Base-by-base conservation (phyloP, 495 filamentous ascomycete genomes). In the Opeltia flavorubescens region DNA sequence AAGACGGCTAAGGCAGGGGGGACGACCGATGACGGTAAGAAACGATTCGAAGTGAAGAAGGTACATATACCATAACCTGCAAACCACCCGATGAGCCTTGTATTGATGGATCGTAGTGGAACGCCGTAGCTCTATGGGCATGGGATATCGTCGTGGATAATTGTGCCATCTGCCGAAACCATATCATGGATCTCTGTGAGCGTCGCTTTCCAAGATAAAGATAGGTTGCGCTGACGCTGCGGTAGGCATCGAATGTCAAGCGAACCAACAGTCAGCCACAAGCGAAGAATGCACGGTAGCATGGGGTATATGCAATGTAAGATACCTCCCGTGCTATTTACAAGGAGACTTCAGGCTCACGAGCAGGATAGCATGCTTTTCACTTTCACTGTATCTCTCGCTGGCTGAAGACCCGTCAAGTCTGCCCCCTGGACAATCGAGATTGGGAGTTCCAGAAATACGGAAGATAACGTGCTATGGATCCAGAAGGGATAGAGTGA, bases 371-470 rank as follows among this genome's bases (percentile, higher is more conserved):
- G 91, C 91, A 99, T 59, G 91, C 91, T 5, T 99, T 99, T 72
- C 91, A 99, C 66, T 99, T 99, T 70, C 91, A 99, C 67, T 99
- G 91, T 71, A 99, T 99, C 62, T 96, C 93, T 3, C 79, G 91
- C 64, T 99, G 91, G 91, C 70, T 99, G 31, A 99, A 99, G 74
- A 95, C 91, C n/a, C 85, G 93, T 48, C 91, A 96, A 64, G 91
- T 99, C 42, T 99, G 91, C 58, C 91, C 91, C 2, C 74, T 99
- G 23, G 91, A 99, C 66, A 99, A 99, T 69, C 75, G 89, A 55
- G 91, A 96, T 63, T 99, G 91, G 91, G 91, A 96, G 59, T 96
- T 96, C 76, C 91, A 99, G 68, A 96, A 96, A 60, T 99, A 99
- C 59, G 91, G 91, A 45, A 76, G 83, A 59, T 86, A 77, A 65